Conservation (phyloP, 768 basidiomycete genomes). For the Kwoniella dendrophila region DNA sequence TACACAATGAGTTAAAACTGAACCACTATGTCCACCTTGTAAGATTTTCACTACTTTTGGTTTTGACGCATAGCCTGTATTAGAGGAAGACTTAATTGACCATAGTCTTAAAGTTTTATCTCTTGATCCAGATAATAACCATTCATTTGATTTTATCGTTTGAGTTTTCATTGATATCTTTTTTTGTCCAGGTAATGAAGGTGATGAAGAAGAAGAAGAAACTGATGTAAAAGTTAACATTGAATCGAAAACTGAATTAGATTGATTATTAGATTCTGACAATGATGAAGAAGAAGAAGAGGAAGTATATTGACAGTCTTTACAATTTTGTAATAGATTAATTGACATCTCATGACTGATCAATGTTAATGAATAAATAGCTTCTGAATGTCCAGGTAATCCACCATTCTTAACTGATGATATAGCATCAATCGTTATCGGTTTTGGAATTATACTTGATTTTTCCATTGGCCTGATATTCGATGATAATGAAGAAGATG, state of each 20-base stretch:
- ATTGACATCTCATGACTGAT: conserved; percentile 43
- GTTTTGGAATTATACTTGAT: conserved; percentile 1
- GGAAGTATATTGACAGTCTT: conserved; percentile 8
- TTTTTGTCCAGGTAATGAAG: conserved; percentile 3
- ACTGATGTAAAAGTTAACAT: conserved; percentile 1
- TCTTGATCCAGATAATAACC: conserved; percentile 53
- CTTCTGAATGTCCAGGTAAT: conserved; percentile 49
- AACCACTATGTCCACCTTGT: conserved; percentile 46
- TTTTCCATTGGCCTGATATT: background rate
- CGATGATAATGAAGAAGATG: too few relatives aligned
- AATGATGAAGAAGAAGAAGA: background rate
- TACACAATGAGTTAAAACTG: conserved; percentile 41
- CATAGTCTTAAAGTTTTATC: conserved; percentile 51
- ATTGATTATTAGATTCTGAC: conserved; percentile 6
- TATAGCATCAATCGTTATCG: conserved; percentile 39
- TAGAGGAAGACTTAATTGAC: conserved; percentile 27
- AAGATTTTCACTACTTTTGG: conserved; percentile 52
- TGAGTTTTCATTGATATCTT: background rate
- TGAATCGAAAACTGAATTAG: conserved; percentile 14
- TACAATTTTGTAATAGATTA: conserved; percentile 12
- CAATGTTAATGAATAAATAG: conserved; percentile 48
- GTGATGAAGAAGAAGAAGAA: background rate
- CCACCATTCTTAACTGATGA: conserved; percentile 46
- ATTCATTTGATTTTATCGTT: conserved; percentile 37
- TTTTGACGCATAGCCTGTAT: background rate